phyloP scores from a whole-genome alignment of 2,329 filamentous ascomycete species.

The Fusarium sp. region DNA sequence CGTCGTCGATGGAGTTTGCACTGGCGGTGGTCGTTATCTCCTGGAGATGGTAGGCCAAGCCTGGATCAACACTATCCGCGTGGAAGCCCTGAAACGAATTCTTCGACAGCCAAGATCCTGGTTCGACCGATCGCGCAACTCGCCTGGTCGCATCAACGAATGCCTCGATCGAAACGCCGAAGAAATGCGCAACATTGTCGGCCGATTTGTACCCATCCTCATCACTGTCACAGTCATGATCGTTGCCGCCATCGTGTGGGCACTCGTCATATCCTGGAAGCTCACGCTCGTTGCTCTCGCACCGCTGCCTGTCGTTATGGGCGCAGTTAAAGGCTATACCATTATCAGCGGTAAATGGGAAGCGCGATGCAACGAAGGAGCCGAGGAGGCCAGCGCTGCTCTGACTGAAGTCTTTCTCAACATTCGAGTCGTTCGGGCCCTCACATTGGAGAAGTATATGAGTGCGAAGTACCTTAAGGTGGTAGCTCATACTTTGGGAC shows the following conservation, averaged over 20 bases:
- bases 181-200: slow-evolving; percentile 86
- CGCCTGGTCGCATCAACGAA: slow-evolving; percentile 71
- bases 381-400: slow-evolving; percentile 65
- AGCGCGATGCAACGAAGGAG: slow-evolving; percentile 70
- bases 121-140: slow-evolving; percentile 79
- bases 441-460: slow-evolving; percentile 82
- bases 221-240: slow-evolving; percentile 77
- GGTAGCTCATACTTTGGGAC: slow-evolving; percentile 62
- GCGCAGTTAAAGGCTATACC: slow-evolving; percentile 74
- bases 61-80: slow-evolving; percentile 81
- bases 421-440: slow-evolving; percentile 80
- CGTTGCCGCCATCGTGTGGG: slow-evolving; percentile 77
- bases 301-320: slow-evolving; percentile 74
- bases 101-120: slow-evolving; percentile 81
- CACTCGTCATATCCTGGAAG: slow-evolving; percentile 80
- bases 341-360: slow-evolving; percentile 79
- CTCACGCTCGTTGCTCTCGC: slow-evolving; percentile 81
- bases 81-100: slow-evolving; percentile 74
- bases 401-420: slow-evolving; percentile 82
- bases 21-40: slow-evolving; percentile 75
- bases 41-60: slow-evolving; percentile 78
- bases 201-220: slow-evolving; percentile 78
- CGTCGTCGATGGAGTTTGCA: slow-evolving; percentile 71
- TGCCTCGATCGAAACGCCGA: slow-evolving; percentile 85
- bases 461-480: slow-evolving; percentile 68